Conservation (phyloP, 768 basidiomycete species). For the Strobilomyces confusus region DNA sequence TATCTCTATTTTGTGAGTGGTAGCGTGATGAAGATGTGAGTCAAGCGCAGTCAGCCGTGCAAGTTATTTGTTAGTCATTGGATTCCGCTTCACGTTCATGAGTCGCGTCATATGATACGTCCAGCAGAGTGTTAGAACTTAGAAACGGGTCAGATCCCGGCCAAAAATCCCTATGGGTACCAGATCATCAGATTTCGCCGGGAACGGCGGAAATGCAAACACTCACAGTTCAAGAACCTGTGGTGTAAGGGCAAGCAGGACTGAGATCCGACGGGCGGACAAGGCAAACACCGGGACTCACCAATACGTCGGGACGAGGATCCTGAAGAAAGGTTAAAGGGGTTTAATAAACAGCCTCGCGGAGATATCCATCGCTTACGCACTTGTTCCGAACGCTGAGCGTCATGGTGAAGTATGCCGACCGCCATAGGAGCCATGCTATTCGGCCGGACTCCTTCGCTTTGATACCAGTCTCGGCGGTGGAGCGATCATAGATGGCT, state of each 20-base stretch:
- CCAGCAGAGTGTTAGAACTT: conserved; percentile 21
- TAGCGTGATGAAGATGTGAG: background rate
- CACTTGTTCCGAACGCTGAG: conserved; percentile 69
- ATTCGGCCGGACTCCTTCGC: conserved; percentile 61
- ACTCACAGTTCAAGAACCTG: conserved; percentile 69
- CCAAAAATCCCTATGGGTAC: conserved; percentile 61
- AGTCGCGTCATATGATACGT: background rate
- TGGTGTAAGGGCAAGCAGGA: background rate
- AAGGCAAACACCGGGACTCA: conserved; percentile 29
- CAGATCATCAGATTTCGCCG: conserved; percentile 15
- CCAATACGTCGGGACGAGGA: conserved; percentile 66
- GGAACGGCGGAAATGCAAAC: conserved; percentile 1
- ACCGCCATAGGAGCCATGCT: conserved; percentile 79
- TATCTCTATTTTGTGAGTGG: conserved; percentile 12
- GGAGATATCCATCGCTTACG: conserved; percentile 23
- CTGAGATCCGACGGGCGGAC: conserved; percentile 13
- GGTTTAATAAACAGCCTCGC: conserved; percentile 5
- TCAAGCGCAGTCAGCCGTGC: background rate
- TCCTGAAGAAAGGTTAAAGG: conserved; percentile 34
- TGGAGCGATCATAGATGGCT: conserved; percentile 70
- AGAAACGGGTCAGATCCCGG: conserved; percentile 69
- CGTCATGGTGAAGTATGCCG: conserved; percentile 77
- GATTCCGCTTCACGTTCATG: background rate
- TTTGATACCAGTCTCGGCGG: conserved; percentile 44
- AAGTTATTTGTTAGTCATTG: background rate